Percentiles rank a stretch among this genome's conserved stretches.
Conservation (phyloP, 768 basidiomycete species). For the Lactarius indigo region DNA sequence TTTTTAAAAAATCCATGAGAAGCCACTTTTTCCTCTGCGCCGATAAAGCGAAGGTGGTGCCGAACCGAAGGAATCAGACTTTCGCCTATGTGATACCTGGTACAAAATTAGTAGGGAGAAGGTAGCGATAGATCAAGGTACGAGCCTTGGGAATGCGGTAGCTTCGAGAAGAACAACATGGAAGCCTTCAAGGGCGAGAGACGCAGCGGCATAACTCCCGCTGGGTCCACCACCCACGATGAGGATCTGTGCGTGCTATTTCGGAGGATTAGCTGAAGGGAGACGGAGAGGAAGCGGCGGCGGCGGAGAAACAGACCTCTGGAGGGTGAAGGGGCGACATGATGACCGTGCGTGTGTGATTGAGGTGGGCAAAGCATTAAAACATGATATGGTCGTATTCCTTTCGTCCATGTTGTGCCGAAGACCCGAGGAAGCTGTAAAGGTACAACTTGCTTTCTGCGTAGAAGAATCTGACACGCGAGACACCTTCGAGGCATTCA, state of each 20-base stretch:
- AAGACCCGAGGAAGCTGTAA: not conserved
- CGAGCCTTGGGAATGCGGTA: slow-evolving; percentile 51
- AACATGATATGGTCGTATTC: not conserved
- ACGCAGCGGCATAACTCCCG: slow-evolving; percentile 53
- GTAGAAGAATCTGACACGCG: slow-evolving; percentile 2
- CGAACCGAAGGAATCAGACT: slow-evolving; percentile 49
- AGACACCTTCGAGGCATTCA: not conserved
- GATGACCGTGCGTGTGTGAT: not conserved
- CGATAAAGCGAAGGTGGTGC: slow-evolving; percentile 51
- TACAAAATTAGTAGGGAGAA: not conserved
- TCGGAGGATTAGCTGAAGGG: not conserved
- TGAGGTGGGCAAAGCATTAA: not conserved
- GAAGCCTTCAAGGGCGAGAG: slow-evolving; percentile 53
- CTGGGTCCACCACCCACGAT: slow-evolving; percentile 61
- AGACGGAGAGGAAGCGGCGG: not conserved
- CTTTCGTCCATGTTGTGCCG: not conserved
- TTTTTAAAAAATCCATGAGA: slow-evolving; percentile 45
- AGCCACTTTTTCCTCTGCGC: slow-evolving; percentile 42
- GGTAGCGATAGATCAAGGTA: not conserved
- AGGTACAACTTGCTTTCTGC: not conserved
- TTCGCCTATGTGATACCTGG: slow-evolving; percentile 47
- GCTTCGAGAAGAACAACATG: slow-evolving; percentile 56
- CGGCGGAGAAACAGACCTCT: slow-evolving; percentile 5
- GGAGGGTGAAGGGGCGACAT: slow-evolving; percentile 12
- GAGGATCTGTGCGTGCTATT: slow-evolving; percentile 37